Base-by-base conservation (phyloP, 2,329 filamentous ascomycete genomes). In the Ascochyta pisi region DNA sequence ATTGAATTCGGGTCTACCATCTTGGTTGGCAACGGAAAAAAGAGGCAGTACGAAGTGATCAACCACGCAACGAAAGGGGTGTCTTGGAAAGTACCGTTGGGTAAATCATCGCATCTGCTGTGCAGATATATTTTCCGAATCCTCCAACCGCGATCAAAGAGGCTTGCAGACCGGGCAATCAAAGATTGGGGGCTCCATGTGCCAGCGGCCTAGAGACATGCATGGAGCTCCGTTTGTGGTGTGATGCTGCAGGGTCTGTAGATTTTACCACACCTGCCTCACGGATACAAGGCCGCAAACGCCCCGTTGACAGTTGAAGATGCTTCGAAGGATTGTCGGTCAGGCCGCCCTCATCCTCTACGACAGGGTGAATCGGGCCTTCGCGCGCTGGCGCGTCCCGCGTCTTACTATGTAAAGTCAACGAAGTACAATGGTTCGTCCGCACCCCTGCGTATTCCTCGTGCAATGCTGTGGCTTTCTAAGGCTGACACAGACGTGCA, bases 1-100 rank as follows among this genome's bases (percentile, higher is more conserved):
- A 34, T 26, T 9, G 45, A 38, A 13, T 31, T 48, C 15, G 47
- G 13, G 27, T 61, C 50, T 24, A 23, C 23, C 53, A 55, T 55
- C 13, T 19, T 13, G n/a, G 12, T 2, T 4, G 10, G 12, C 12
- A 38, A 3, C 10, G 27, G 8, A 5, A 27, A 15, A 3, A 13
- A 8, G 24, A 33, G 19, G 22, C 27, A 10, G 27, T 29, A 29
- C 27, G 8, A 12, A 13, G 10, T 29, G 27, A 9, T 10, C 12
- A 12, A 29, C 8, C 4, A 29, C 9, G 12, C 27, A 2, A 12
- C 9, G 10, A 29, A 9, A 12, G 9, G 27, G 12, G 4, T 29
- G 9, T 13, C 12, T 9, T 9, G 9, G 27, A 10, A 12, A 10
- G 27, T 10, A 12, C 8, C 10, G 27, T 29, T 12, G 9, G 16